phyloP scores from a whole-genome alignment of 2,329 filamentous ascomycete species.

The Pseudocercospora fuligena region DNA sequence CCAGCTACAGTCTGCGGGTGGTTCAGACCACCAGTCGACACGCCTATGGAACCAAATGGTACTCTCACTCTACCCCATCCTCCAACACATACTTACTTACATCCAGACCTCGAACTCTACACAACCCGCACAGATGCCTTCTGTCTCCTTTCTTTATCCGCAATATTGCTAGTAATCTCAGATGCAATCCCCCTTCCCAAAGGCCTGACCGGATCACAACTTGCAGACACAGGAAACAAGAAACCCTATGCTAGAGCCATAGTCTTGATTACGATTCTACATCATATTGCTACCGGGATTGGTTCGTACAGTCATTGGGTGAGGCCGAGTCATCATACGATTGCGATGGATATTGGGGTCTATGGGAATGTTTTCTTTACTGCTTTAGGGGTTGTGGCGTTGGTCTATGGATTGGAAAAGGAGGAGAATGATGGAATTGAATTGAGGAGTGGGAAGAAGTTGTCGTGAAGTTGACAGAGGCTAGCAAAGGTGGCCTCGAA shows the following conservation, averaged over 20 bases:
- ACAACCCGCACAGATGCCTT: conserved; percentile 44
- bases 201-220: conserved; percentile 28
- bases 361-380: conserved; percentile 40
- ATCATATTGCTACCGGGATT: conserved; percentile 42
- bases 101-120: conserved; percentile 44
- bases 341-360: conserved; percentile 43
- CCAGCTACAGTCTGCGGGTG: conserved; percentile 41
- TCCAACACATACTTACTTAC: not conserved
- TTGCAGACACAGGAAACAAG: conserved; percentile 27
- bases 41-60: conserved; percentile 35
- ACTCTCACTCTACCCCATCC: not conserved
- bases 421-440: conserved; percentile 25
- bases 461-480: conserved; percentile 12
- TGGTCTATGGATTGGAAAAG: conserved; percentile 33
- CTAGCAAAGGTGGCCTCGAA: too few species aligned
- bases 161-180: conserved; percentile 39
- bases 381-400: conserved; percentile 35
- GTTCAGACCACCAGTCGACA: conserved; percentile 41
- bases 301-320: conserved; percentile 42
- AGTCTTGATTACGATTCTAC: conserved; percentile 41
- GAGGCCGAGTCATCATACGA: conserved; percentile 39
- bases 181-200: conserved; percentile 39
- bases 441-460: conserved; percentile 27
- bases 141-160: conserved; percentile 40
- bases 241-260: conserved; percentile 41